Base-by-base conservation (phyloP, 306 rosid species). In the Begonia fuchsioides region DNA sequence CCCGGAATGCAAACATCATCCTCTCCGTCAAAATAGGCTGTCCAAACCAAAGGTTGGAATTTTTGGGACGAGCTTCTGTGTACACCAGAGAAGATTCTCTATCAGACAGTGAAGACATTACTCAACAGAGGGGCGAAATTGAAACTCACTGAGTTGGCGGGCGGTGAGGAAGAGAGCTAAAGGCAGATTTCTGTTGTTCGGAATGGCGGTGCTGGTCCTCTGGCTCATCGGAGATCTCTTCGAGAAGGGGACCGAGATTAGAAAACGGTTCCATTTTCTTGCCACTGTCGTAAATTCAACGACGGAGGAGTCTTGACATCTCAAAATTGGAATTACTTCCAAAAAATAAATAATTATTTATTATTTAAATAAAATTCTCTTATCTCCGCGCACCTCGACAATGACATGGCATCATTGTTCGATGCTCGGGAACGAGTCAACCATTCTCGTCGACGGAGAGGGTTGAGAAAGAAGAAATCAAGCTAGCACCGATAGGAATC, bases 361-460 rank as follows among this genome's bases (percentile, higher is more conserved):
- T n/a, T n/a, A n/a, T n/a, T n/a, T n/a, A n/a, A n/a, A n/a, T n/a
- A n/a, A n/a, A n/a, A n/a, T 54, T 81, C 76, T 57, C 97, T 94
- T 15, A 16, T 90, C 57, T 95, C 95, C 0, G 32, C 72, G 41
- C 41, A 72, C 71, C 95, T 84, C 3, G 86, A 83, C 43, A 77
- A 74, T 55, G 95, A 90, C 53, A 71, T 71, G 76, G 76, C 75
- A 44, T 70, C 92, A 55, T 69, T 90, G 17, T 63, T 76, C 45
- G 95, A 81, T 55, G 32, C 75, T 78, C 62, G 86, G 81, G 64
- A 78, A 70, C 43, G 78, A 64, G 19, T 76, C 96, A 12, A 59
- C 53, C 57, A 74, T 90, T 69, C 92, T 90, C 49, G 69, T 90
- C 18, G 94, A 85, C 39, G 92, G 79, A 73, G 85, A 76, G 67